phyloP scores from a whole-genome alignment of 345 rosid genomes.

The Eucalyptus microcorys region DNA sequence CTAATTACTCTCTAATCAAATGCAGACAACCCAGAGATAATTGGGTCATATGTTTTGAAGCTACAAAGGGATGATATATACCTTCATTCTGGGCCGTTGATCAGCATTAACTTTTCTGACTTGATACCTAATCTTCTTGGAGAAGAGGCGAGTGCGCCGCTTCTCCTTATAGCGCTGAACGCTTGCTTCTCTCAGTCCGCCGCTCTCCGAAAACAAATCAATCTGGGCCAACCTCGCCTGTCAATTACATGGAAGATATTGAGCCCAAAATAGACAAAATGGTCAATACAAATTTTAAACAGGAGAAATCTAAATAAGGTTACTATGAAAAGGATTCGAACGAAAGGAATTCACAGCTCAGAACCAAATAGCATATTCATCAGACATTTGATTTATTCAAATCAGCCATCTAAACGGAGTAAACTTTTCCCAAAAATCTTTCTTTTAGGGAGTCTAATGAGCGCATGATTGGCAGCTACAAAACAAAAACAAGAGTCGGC shows the following conservation, averaged over 20 bases:
- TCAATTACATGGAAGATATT: neutral
- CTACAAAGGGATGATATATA: neutral
- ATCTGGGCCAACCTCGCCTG: constrained; percentile 83
- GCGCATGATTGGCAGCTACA: neutral
- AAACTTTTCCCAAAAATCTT: neutral
- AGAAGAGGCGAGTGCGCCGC: constrained; percentile 74
- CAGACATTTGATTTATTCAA: neutral
- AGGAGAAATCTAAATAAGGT: neutral
- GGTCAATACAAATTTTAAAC: neutral
- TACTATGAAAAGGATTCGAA: neutral
- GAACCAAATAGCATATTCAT: neutral
- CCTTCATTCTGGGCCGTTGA: constrained; percentile 91
- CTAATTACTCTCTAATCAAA: neutral
- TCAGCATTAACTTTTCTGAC: constrained; percentile 90
- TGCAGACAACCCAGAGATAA: neutral
- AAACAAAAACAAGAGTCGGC: neutral
- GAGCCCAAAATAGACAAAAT: neutral
- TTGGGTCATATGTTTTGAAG: neutral
- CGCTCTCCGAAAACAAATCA: constrained; percentile 55
- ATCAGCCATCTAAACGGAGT: neutral
- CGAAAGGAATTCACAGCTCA: neutral
- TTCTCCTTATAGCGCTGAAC: constrained; percentile 88
- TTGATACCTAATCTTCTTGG: constrained; percentile 85
- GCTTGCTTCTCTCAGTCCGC: constrained; percentile 74
- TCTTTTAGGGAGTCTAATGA: neutral